These are phyloP conservation scores for Marsdenia floribunda DNA, from an alignment of 257 asterid species.

Conservation along the genomic window DNA sequence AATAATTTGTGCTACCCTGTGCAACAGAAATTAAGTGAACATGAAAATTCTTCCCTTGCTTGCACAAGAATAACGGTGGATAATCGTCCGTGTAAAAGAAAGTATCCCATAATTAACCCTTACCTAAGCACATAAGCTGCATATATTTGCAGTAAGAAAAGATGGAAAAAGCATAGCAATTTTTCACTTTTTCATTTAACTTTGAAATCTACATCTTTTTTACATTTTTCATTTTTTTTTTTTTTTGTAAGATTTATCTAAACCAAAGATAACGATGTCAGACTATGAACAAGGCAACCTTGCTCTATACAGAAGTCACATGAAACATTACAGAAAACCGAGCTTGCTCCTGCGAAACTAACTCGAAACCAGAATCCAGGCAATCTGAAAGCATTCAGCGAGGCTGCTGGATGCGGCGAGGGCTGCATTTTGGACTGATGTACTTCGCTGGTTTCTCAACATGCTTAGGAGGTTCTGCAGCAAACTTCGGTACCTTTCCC, in stretches of 20 bases:
- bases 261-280: conserved; percentile 32
- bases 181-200: not conserved
- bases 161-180: not conserved
- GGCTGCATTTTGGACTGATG: conserved; percentile 56
- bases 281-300: conserved; percentile 76
- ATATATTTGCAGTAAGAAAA: not conserved
- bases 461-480: conserved; percentile 33
- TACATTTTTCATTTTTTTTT: conserved; percentile 7
- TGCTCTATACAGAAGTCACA: conserved; percentile 63
- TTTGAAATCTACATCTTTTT: conserved; percentile 19
- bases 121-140: not conserved
- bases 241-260: conserved; percentile 15
- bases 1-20: too few relatives aligned
- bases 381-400: conserved; percentile 36
- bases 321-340: conserved; percentile 17
- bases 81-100: not conserved
- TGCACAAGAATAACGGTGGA: not conserved
- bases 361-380: conserved; percentile 27
- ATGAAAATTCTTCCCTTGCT: too few relatives aligned
- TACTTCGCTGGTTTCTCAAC: conserved; percentile 70
- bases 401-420: conserved; percentile 90
- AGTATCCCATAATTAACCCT: too few relatives aligned
- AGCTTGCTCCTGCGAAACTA: conserved; percentile 13
- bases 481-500: conserved; percentile 37
- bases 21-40: too few relatives aligned